A percentile compares a stretch with the other conserved stretches of the same genome.
phyloP scores from a whole-genome alignment of 805 yeast species.

The Priceomyces medius region DNA sequence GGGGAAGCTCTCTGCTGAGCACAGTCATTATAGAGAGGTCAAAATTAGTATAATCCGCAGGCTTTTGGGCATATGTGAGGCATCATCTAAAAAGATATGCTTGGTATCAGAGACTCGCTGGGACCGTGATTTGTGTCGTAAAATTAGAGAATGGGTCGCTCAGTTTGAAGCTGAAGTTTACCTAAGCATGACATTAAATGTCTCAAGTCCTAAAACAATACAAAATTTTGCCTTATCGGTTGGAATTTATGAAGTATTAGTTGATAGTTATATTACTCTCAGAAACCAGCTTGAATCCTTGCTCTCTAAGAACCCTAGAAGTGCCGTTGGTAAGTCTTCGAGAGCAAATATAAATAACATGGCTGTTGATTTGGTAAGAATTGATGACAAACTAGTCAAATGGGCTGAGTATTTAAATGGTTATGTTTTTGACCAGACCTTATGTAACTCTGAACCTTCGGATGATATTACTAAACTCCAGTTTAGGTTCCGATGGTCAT shows the following conservation, averaged over 20 bases:
- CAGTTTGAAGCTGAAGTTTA: constrained; percentile 27
- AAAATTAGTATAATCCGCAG: constrained; percentile 25
- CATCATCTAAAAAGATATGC: constrained; percentile 14
- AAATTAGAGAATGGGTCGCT: constrained; percentile 34
- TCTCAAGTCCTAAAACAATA: background rate
- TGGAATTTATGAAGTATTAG: constrained; percentile 46
- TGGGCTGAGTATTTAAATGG: constrained; percentile 48
- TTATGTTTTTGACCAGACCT: constrained; percentile 11
- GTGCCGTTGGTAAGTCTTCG: constrained; percentile 19
- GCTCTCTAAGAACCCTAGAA: constrained; percentile 18
- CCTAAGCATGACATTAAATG: constrained; percentile 5
- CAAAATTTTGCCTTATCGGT: constrained; percentile 26
- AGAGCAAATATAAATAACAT: constrained; percentile 31
- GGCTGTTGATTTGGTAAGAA: constrained; percentile 35
- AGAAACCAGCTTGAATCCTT: constrained; percentile 24
- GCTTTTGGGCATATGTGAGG: constrained; percentile 14
- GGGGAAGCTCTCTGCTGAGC: constrained; percentile 7
- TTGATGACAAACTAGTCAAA: constrained; percentile 43
- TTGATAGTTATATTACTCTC: constrained; percentile 39
- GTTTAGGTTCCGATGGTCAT: constrained; percentile 35
- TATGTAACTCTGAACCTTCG: constrained; percentile 1
- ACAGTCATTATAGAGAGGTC: constrained; percentile 16
- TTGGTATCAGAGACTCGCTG: constrained; percentile 38
- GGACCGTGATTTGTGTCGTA: constrained; percentile 33
- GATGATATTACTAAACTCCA: background rate